These are phyloP conservation scores for Sherardia arvensis DNA, from an alignment of 257 asterid genomes.

Conservation along the genomic window DNA sequence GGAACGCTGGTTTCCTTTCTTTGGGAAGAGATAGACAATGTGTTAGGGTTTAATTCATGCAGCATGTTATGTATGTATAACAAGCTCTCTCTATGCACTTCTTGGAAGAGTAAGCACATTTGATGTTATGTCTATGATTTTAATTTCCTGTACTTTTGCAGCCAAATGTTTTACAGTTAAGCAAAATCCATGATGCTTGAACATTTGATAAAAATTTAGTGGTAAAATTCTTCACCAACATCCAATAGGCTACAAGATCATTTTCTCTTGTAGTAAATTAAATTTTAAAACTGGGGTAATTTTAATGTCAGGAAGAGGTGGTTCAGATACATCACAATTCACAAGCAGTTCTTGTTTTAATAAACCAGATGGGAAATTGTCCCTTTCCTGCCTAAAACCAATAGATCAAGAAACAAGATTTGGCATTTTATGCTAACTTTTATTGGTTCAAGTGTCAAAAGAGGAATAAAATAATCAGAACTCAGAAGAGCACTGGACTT, in stretches of 20 bases:
- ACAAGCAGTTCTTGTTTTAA: background rate
- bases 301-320: background rate
- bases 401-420: background rate
- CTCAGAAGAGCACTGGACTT: background rate
- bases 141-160: background rate
- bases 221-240: background rate
- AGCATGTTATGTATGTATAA: background rate
- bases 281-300: background rate
- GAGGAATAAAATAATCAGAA: background rate
- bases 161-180: background rate
- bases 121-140: background rate
- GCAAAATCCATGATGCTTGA: background rate
- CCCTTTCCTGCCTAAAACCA: background rate
- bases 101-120: background rate
- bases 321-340: background rate
- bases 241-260: background rate
- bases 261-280: too few species aligned
- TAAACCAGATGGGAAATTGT: background rate
- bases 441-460: background rate
- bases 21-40: conserved; percentile 23
- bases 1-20: conserved; percentile 62
- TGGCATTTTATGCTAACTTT: background rate
- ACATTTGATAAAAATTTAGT: background rate
- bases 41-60: background rate
- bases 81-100: background rate